Base-by-base conservation (phyloP, 805 yeast genomes). In the Saccharomyces paradoxus region DNA sequence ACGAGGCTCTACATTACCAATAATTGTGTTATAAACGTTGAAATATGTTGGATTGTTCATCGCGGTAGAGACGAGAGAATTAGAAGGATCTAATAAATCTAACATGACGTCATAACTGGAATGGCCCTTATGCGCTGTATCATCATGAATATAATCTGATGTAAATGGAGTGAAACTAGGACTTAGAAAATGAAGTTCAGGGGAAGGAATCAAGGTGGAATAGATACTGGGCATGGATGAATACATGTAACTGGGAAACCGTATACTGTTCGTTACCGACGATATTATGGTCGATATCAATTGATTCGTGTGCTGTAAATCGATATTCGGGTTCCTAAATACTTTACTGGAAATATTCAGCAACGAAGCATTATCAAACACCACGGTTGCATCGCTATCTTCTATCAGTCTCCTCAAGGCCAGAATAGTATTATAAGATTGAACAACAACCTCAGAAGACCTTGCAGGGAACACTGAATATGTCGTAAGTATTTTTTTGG, bases 401-500 rank as follows among this genome's bases (percentile, higher is more conserved):
- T 89, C 94, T 4, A 89, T 85, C 56, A 94, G 76, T 60, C 98
- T 74, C 66, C 83, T 82, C 61, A 95, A 75, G 0, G 99, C 85
- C 52, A 94, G 72, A 22, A 94, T 77, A 0, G 96, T 85, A 68
- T 94, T 94, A 71, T 94, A 94, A 0, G 99, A 98, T 67, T 94
- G 98, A 4, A 95, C 97, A 21, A 95, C 98, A n/a, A 91, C 97
- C 63, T 92, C 98, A 1, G 96, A 86, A 54, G 81, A 83, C 49
- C 83, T 80, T 37, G 79, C 80, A 0, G 96, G 96, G 65, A 94
- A 91, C 1, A 94, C 86, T 49, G 94, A 87, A 63, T 86, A 87
- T 0, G 98, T 89, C 55, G 87, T 87, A 8, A 88, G 74, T 50
- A 94, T 71, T 64, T 90, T 92, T 68, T 91, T 91, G 51, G 86